Evolutionary conservation across 179 eudicot genomes (phyloP).

Genomic region (Beta corolliflora): DNA sequence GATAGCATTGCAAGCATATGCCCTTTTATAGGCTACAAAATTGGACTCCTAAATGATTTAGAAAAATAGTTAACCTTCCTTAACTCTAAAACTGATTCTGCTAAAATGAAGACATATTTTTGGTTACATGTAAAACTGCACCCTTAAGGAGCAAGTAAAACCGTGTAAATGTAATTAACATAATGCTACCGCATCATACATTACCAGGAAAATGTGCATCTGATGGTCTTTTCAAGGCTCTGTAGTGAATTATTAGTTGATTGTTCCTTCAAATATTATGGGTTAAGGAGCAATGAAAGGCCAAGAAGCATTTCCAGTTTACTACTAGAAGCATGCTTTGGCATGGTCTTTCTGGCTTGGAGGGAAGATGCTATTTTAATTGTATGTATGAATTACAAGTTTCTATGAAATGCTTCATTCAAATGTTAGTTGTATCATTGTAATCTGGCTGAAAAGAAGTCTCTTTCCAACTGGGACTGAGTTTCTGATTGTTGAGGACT

Average conservation of each 20-base stretch:
- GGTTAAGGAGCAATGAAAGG: background rate
- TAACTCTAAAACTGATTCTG: too few relatives aligned
- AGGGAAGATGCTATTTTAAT: background rate
- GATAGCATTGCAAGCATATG: too few relatives aligned
- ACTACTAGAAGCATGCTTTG: background rate
- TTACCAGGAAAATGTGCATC: background rate
- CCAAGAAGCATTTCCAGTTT: background rate
- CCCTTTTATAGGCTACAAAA: too few relatives aligned
- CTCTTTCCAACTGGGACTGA: background rate
- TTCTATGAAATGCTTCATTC: background rate
- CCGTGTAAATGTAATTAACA: too few relatives aligned
- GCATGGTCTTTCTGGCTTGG: background rate
- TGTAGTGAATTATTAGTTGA: background rate
- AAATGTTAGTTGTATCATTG: background rate
- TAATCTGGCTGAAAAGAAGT: background rate
- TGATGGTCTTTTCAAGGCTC: background rate
- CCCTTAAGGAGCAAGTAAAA: too few relatives aligned
- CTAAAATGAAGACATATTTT: too few relatives aligned
- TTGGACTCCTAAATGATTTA: too few relatives aligned
- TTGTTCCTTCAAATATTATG: background rate
- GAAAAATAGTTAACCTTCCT: too few relatives aligned
- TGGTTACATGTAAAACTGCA: too few relatives aligned
- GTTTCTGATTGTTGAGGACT: background rate
- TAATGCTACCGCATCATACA: too few relatives aligned
- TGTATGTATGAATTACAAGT: background rate